Evolutionary conservation across 257 asterid genomes (phyloP).

Genomic region (Ballota nigra): DNA sequence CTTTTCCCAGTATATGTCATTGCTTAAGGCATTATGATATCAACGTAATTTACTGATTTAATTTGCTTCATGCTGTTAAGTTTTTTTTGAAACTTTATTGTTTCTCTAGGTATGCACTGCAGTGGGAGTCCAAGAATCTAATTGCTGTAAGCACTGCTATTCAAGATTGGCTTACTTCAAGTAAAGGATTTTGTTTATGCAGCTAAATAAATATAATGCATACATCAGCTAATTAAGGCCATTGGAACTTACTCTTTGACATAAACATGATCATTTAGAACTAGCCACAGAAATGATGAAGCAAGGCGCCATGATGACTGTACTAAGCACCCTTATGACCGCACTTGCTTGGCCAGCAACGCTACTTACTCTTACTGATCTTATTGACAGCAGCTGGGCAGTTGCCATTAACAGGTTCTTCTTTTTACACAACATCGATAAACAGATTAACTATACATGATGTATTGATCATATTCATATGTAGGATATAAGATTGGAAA

Average conservation of each 20-base stretch:
- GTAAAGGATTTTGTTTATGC: conserved; percentile 51
- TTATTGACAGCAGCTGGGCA: conserved; percentile 93
- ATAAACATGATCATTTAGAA: conserved; percentile 35
- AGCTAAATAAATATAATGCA: conserved; percentile 26
- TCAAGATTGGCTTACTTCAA: conserved; percentile 98
- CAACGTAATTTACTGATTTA: too few species aligned
- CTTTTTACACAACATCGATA: conserved; percentile 14
- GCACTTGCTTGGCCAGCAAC: conserved; percentile 95
- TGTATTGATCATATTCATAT: not conserved
- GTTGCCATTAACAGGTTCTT: conserved; percentile 84
- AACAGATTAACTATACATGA: not conserved
- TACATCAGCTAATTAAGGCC: not conserved
- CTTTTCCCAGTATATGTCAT: not conserved
- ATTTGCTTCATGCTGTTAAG: too few species aligned
- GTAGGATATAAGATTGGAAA: not conserved
- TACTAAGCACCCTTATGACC: conserved; percentile 55
- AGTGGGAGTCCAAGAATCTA: conserved; percentile 94
- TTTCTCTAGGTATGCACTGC: conserved; percentile 69
- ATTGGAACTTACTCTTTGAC: not conserved
- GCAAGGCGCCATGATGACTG: conserved; percentile 96
- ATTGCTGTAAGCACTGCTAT: conserved; percentile 93
- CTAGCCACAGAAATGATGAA: conserved; percentile 77
- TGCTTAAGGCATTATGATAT: not conserved
- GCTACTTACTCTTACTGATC: conserved; percentile 67
- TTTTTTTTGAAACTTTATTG: conserved; percentile 26